These are phyloP conservation scores for Passiflora organensis DNA, from an alignment of 345 rosid species.

Conservation along the genomic window DNA sequence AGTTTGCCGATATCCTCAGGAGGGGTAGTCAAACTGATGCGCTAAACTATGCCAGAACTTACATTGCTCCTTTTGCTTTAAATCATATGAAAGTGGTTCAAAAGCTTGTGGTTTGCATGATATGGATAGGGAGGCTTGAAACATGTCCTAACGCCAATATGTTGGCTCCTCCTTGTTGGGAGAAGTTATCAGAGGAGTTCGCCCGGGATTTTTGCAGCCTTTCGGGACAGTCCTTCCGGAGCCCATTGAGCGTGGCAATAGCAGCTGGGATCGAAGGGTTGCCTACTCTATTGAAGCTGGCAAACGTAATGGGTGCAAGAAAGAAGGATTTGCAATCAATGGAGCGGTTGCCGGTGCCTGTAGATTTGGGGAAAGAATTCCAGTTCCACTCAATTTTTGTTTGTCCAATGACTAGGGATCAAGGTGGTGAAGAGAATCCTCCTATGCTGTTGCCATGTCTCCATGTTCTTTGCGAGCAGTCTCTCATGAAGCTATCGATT, in stretches of 20 bases:
- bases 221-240: slow-evolving; percentile 41
- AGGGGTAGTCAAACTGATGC: slow-evolving; percentile 46
- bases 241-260: slow-evolving; percentile 46
- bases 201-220: slow-evolving; percentile 44
- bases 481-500: slow-evolving; percentile 60
- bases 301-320: slow-evolving; percentile 60
- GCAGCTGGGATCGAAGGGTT: slow-evolving; percentile 65
- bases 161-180: slow-evolving; percentile 43
- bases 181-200: slow-evolving; percentile 42
- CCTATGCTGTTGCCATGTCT: slow-evolving; percentile 64
- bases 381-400: slow-evolving; percentile 73
- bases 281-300: slow-evolving; percentile 66
- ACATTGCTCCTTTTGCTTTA: slow-evolving; percentile 41
- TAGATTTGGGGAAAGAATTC: slow-evolving; percentile 53
- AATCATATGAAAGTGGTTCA: slow-evolving; percentile 38
- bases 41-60: slow-evolving; percentile 48
- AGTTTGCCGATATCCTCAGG: slow-evolving; percentile 57
- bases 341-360: slow-evolving; percentile 58
- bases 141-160: slow-evolving; percentile 49
- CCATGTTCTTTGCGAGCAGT: slow-evolving; percentile 73
- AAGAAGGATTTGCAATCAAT: slow-evolving; percentile 59
- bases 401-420: slow-evolving; percentile 70
- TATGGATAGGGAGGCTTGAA: slow-evolving; percentile 52
- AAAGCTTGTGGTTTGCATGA: slow-evolving; percentile 46
- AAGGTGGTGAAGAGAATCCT: slow-evolving; percentile 62